Conservation (phyloP, 2,329 filamentous ascomycete species). For the Talaromyces sp. region DNA sequence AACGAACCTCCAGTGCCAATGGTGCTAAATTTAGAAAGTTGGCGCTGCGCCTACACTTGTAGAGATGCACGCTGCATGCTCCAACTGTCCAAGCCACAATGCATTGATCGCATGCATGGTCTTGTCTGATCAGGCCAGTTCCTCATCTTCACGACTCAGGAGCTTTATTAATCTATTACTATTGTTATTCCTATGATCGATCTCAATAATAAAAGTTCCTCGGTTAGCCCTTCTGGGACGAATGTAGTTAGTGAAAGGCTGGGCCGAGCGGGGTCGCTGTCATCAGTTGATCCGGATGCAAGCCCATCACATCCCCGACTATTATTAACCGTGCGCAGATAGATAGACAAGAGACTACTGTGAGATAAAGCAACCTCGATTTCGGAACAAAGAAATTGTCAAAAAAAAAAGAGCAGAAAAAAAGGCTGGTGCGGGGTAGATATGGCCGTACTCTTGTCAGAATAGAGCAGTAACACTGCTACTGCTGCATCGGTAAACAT, state of each 20-base stretch:
- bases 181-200: neutral
- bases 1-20: neutral
- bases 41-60: neutral
- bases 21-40: neutral
- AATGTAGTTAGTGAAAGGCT: neutral
- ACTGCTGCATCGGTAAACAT: neutral
- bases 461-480: neutral
- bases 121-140: neutral
- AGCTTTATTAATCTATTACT: neutral
- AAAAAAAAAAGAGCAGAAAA: neutral
- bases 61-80: neutral
- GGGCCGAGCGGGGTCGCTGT: neutral
- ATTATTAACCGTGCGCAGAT: neutral
- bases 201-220: neutral
- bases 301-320: neutral
- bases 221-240: neutral
- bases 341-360: neutral
- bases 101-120: neutral
- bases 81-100: neutral
- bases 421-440: neutral
- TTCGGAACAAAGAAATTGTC: neutral
- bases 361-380: neutral
- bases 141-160: neutral
- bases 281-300: neutral
- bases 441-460: neutral